Conservation (phyloP, 2,329 filamentous ascomycete species). For the Penicillium sp. region DNA sequence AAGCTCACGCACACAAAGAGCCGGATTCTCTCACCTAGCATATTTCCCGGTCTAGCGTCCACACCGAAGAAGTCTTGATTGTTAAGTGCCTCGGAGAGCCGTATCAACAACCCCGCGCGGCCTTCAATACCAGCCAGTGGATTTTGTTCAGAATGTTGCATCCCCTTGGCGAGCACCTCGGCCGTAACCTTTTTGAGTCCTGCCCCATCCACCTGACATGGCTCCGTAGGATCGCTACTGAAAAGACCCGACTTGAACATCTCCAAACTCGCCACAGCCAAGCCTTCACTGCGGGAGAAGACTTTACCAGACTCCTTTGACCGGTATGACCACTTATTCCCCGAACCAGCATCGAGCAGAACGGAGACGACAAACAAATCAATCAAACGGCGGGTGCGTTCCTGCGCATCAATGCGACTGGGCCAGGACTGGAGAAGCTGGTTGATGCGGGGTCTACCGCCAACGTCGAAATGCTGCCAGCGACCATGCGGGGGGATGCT, state of each 20-base stretch:
- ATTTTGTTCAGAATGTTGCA: constrained; percentile 81
- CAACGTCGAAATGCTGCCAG: constrained; percentile 65
- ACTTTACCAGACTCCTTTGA: constrained; percentile 81
- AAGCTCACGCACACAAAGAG: neutral
- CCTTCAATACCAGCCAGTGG: constrained; percentile 83
- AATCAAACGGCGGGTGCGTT: constrained; percentile 57
- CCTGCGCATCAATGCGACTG: constrained; percentile 48
- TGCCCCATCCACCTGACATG: constrained; percentile 83
- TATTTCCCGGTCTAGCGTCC: constrained; percentile 83
- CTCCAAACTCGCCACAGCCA: constrained; percentile 75
- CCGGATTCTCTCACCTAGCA: constrained; percentile 67
- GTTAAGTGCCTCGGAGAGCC: constrained; percentile 72
- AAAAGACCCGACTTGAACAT: constrained; percentile 95
- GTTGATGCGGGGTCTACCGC: constrained; percentile 54
- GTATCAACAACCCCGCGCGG: constrained; percentile 73
- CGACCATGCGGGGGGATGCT: constrained; percentile 79
- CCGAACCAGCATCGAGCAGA: constrained; percentile 71
- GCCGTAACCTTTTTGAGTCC: constrained; percentile 73
- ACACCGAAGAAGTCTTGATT: constrained; percentile 82
- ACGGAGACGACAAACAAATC: constrained; percentile 65
- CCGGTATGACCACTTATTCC: constrained; percentile 88
- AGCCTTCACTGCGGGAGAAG: constrained; percentile 82
- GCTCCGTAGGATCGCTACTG: constrained; percentile 76
- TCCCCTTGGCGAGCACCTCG: constrained; percentile 71
- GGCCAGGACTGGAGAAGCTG: constrained; percentile 54